Percentiles rank a stretch among this genome's conserved stretches.
Conservation (phyloP, 768 basidiomycete species). For the Tricholoma matsutake region DNA sequence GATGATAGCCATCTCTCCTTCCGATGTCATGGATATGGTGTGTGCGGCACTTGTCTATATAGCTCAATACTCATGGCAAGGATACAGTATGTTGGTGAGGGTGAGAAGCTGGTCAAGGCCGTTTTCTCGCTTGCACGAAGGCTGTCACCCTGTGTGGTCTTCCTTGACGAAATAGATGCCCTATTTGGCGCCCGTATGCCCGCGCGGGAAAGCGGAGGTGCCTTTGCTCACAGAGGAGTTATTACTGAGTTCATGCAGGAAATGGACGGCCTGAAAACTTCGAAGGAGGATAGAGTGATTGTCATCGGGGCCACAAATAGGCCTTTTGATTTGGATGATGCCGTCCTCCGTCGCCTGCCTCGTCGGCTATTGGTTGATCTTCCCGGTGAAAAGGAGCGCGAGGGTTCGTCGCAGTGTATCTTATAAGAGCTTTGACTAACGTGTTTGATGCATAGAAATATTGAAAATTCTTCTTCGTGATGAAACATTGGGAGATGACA, state of each 20-base stretch:
- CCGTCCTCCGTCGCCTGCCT: conserved; percentile 84
- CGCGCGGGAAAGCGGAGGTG: conserved; percentile 71
- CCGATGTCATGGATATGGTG: conserved; percentile 97
- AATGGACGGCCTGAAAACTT: conserved; percentile 90
- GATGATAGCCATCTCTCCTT: conserved; percentile 88
- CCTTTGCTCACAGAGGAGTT: conserved; percentile 81
- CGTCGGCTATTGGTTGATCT: conserved; percentile 86
- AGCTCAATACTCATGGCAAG: neutral
- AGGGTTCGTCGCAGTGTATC: conserved; percentile 49
- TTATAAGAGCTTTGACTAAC: conserved; percentile 1
- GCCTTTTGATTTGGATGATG: conserved; percentile 89
- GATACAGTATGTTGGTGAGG: conserved; percentile 79
- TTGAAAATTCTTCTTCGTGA: conserved; percentile 84
- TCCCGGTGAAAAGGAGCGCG: conserved; percentile 80
- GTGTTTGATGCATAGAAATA: conserved; percentile 55
- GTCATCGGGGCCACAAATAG: conserved; percentile 95
- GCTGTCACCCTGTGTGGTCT: conserved; percentile 88
- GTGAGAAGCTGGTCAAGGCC: conserved; percentile 85
- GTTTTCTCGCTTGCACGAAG: conserved; percentile 85
- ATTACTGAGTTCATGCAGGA: conserved; percentile 95
- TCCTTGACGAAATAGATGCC: conserved; percentile 93
- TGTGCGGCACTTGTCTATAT: conserved; percentile 16
- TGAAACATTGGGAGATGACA: conserved; percentile 63
- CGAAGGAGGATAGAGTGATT: conserved; percentile 76
- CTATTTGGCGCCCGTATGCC: conserved; percentile 85